Percentiles rank a stretch among this genome's conserved stretches.
These are phyloP conservation scores for Aspergillus taichungensis DNA, from an alignment of 495 filamentous ascomycete species.

Conservation along the genomic window DNA sequence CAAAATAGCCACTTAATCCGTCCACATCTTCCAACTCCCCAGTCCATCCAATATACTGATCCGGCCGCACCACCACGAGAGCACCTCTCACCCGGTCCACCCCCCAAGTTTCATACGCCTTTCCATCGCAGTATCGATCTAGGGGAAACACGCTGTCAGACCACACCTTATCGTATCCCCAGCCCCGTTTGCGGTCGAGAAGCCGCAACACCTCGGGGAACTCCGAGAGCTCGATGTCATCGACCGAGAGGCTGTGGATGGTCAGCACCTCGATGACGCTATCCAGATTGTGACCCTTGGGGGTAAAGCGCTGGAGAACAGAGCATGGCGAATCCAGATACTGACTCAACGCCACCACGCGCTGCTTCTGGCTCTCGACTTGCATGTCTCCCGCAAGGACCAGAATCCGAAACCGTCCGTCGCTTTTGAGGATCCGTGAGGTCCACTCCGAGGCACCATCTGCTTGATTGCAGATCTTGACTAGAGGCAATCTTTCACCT, in stretches of 20 bases:
- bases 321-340: constrained; percentile 19
- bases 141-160: constrained; percentile 53
- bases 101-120: constrained; percentile 53
- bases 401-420: constrained; percentile 54
- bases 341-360: constrained; percentile 38
- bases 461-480: constrained; percentile 46
- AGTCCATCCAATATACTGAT: constrained; percentile 57
- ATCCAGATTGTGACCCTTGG: constrained; percentile 24
- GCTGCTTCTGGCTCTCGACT: constrained; percentile 25
- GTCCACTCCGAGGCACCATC: constrained; percentile 45
- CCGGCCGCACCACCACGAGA: constrained; percentile 49
- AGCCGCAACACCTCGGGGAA: constrained; percentile 50
- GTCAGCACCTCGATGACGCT: constrained; percentile 46
- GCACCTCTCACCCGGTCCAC: constrained; percentile 51
- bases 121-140: constrained; percentile 43
- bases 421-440: constrained; percentile 28
- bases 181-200: constrained; percentile 42
- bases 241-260: constrained; percentile 45
- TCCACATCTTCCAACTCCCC: constrained; percentile 46
- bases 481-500: constrained; percentile 44
- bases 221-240: constrained; percentile 44
- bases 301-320: constrained; percentile 29
- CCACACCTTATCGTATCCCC: constrained; percentile 57
- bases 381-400: constrained; percentile 53
- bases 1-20: constrained; percentile 27